These are phyloP conservation scores for Lodderomyces theae DNA, from an alignment of 1,139 yeast genomes.

Conservation along the genomic window DNA sequence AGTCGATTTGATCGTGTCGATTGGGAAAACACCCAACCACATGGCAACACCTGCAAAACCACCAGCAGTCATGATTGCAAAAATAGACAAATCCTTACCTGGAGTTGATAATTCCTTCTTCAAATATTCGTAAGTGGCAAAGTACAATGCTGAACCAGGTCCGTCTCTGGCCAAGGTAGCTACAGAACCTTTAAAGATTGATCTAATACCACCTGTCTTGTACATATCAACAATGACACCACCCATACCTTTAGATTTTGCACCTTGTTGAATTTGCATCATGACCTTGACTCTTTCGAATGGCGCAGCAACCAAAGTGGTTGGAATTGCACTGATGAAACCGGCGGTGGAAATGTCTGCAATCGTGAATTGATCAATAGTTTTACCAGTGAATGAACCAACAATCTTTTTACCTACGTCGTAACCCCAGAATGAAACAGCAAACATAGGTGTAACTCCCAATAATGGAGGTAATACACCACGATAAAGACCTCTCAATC, in stretches of 20 bases:
- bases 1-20: slow-evolving; percentile 90
- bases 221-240: slow-evolving; percentile 70
- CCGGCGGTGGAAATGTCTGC: slow-evolving; percentile 88
- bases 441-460: slow-evolving; percentile 98
- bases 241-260: slow-evolving; percentile 47
- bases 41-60: slow-evolving; percentile 94
- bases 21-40: slow-evolving; percentile 97
- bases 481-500: slow-evolving; percentile 75
- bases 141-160: slow-evolving; percentile 96
- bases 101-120: slow-evolving; percentile 60
- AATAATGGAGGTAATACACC: slow-evolving; percentile 87
- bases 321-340: slow-evolving; percentile 92
- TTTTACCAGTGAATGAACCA: slow-evolving; percentile 37
- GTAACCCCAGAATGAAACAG: slow-evolving; percentile 98
- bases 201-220: slow-evolving; percentile 75
- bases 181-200: slow-evolving; percentile 85
- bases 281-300: slow-evolving; percentile 95
- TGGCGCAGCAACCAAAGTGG: slow-evolving; percentile 94
- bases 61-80: slow-evolving; percentile 85
- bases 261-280: slow-evolving; percentile 72
- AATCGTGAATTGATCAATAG: slow-evolving; percentile 50
- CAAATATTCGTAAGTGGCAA: slow-evolving; percentile 87
- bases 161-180: slow-evolving; percentile 97
- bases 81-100: slow-evolving; percentile 59
- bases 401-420: slow-evolving; percentile 86